These are phyloP conservation scores for Annulohypoxylon stygium DNA, from an alignment of 495 filamentous ascomycete species.

Conservation along the genomic window DNA sequence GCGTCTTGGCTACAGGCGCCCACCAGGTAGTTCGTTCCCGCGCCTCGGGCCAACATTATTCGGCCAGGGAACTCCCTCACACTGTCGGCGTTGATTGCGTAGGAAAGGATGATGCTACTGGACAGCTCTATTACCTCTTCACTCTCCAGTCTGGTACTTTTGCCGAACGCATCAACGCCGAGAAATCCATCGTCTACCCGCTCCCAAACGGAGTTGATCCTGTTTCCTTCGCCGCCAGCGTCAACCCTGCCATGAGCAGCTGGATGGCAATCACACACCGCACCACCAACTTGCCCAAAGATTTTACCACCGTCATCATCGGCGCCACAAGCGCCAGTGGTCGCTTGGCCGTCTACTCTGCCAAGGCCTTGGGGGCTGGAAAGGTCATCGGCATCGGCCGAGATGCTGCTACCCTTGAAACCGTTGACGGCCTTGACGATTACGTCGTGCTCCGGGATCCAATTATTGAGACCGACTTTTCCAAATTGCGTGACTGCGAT, in stretches of 20 bases:
- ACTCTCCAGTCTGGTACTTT: constrained; percentile 51
- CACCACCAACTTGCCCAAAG: constrained; percentile 45
- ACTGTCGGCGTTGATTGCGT: constrained; percentile 58
- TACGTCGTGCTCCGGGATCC: constrained; percentile 53
- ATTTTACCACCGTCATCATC: constrained; percentile 58
- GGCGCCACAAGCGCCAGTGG: constrained; percentile 61
- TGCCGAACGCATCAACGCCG: constrained; percentile 56
- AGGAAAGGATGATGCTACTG: constrained; percentile 48
- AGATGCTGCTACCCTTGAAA: constrained; percentile 47
- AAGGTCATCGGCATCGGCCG: constrained; percentile 59
- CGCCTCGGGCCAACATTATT: constrained; percentile 59
- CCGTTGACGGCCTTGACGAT: constrained; percentile 54
- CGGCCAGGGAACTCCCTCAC: constrained; percentile 54
- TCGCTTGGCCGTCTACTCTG: constrained; percentile 54
- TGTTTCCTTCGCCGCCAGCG: constrained; percentile 56
- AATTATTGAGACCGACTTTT: constrained; percentile 58
- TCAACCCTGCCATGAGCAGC: constrained; percentile 61
- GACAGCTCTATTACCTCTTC: constrained; percentile 58
- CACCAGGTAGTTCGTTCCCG: constrained; percentile 61
- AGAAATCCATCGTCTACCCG: constrained; percentile 44
- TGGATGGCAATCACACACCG: constrained; percentile 61
- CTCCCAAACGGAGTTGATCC: constrained; percentile 56
- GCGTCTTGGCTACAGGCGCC: constrained; percentile 55
- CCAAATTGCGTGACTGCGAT: constrained; percentile 33
- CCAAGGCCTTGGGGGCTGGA: constrained; percentile 56